These are phyloP conservation scores for Setaria viridis DNA, from an alignment of 202 grass and related monocot species.

Conservation along the genomic window DNA sequence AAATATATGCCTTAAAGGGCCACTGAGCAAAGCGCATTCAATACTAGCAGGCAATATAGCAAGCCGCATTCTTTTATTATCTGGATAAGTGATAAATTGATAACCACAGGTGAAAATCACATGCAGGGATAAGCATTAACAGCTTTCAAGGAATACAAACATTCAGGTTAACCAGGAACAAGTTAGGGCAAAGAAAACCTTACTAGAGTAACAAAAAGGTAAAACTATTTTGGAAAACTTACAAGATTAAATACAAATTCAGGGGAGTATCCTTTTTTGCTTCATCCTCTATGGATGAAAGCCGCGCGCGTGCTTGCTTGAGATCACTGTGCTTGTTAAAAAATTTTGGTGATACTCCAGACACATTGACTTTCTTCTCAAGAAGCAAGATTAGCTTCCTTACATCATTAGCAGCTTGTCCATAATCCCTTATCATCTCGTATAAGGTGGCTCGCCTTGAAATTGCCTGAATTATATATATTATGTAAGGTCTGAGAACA, in stretches of 20 bases:
- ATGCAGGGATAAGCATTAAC: conserved; percentile 9
- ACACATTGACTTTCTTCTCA: conserved; percentile 63
- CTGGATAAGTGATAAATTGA: conserved; percentile 7
- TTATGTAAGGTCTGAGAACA: conserved; percentile 39
- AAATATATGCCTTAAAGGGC: conserved; percentile 1
- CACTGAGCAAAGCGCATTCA: neutral
- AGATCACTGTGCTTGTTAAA: conserved; percentile 65
- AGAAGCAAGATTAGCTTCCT: conserved; percentile 69
- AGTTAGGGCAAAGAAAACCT: conserved; percentile 13
- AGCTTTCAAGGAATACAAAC: conserved; percentile 7
- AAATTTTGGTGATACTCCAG: conserved; percentile 61
- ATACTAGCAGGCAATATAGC: conserved; percentile 13
- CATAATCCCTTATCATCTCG: conserved; percentile 90
- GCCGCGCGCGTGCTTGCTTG: conserved; percentile 59
- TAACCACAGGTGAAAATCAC: conserved; percentile 27
- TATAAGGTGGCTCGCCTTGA: conserved; percentile 97
- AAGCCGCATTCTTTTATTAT: conserved; percentile 3
- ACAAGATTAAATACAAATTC: conserved; percentile 97
- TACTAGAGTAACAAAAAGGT: conserved; percentile 24
- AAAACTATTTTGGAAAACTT: conserved; percentile 56
- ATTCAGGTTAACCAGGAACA: conserved; percentile 13
- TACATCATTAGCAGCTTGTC: conserved; percentile 84
- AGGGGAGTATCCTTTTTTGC: conserved; percentile 67
- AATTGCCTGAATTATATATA: conserved; percentile 78
- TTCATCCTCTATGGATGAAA: conserved; percentile 77